Evolutionary conservation across 148 eudicot genomes (phyloP).

Genomic region (Rhododendron henanense): DNA sequence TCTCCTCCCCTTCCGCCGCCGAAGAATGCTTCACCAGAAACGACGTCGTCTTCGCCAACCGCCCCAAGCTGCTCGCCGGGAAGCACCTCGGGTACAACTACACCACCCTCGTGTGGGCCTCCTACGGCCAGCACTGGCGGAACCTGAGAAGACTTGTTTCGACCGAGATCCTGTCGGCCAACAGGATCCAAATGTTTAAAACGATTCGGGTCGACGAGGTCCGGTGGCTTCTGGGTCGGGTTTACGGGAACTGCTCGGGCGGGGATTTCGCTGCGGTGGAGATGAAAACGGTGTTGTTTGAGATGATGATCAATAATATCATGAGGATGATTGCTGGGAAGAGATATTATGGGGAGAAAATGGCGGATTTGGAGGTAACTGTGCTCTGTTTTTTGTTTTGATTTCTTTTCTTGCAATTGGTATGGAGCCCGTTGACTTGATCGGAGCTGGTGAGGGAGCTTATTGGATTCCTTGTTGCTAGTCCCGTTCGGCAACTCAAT

Average conservation of each 20-base stretch:
- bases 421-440: too few species aligned
- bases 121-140: conserved; percentile 28
- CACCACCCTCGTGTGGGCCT: conserved; percentile 9
- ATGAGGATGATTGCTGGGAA: conserved; percentile 22
- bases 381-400: not conserved
- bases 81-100: conserved; percentile 21
- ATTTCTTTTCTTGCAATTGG: not conserved
- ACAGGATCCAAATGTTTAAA: conserved; percentile 7
- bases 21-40: too few species aligned
- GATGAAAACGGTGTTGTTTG: conserved; percentile 1
- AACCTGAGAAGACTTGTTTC: conserved; percentile 17
- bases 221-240: not conserved
- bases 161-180: conserved; percentile 13
- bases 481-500: too few species aligned
- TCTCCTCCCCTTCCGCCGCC: too few species aligned
- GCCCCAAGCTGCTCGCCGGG: too few species aligned
- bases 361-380: not conserved
- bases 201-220: conserved; percentile 10
- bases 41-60: too few species aligned
- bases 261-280: not conserved
- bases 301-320: conserved; percentile 8
- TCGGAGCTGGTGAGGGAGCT: too few species aligned
- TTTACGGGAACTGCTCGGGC: not conserved
- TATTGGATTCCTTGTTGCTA: too few species aligned
- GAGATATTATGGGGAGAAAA: not conserved